phyloP scores from a whole-genome alignment of 768 basidiomycete genomes.

The Phlebiopsis flavidoalba region DNA sequence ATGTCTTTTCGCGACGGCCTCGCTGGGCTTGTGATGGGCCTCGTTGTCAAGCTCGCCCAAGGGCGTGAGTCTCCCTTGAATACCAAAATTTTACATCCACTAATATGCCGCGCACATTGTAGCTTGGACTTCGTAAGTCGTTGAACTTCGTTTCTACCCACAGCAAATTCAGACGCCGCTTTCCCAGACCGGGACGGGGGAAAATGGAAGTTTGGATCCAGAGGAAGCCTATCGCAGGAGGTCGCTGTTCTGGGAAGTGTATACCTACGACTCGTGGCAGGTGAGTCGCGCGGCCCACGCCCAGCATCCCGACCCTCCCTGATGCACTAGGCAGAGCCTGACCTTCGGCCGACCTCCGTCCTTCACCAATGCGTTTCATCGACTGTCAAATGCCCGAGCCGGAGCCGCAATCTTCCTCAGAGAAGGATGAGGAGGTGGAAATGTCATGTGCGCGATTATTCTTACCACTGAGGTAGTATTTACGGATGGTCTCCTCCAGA shows the following conservation, averaged over 20 bases:
- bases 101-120: slow-evolving; percentile 12
- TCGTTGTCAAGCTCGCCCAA: slow-evolving; percentile 65
- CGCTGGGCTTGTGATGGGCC: slow-evolving; percentile 69
- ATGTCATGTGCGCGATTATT: slow-evolving; percentile 49
- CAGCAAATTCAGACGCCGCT: background rate
- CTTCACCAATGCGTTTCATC: slow-evolving; percentile 49
- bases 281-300: slow-evolving; percentile 28
- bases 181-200: slow-evolving; percentile 60
- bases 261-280: slow-evolving; percentile 70
- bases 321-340: slow-evolving; percentile 43
- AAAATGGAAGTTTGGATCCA: slow-evolving; percentile 53
- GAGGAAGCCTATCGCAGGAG: slow-evolving; percentile 56
- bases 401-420: slow-evolving; percentile 38
- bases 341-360: slow-evolving; percentile 71
- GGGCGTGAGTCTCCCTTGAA: slow-evolving; percentile 40
- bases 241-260: slow-evolving; percentile 58
- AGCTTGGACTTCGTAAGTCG: slow-evolving; percentile 65
- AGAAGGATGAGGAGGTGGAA: slow-evolving; percentile 42
- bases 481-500: slow-evolving; percentile 31
- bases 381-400: slow-evolving; percentile 45
- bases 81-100: slow-evolving; percentile 15
- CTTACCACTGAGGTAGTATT: background rate
- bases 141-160: background rate
- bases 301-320: background rate
- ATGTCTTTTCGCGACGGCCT: slow-evolving; percentile 44